Evolutionary conservation across 768 basidiomycete genomes (phyloP), one percentile per base, ranked within the genome.

Genomic region (Mycena galopus): DNA sequence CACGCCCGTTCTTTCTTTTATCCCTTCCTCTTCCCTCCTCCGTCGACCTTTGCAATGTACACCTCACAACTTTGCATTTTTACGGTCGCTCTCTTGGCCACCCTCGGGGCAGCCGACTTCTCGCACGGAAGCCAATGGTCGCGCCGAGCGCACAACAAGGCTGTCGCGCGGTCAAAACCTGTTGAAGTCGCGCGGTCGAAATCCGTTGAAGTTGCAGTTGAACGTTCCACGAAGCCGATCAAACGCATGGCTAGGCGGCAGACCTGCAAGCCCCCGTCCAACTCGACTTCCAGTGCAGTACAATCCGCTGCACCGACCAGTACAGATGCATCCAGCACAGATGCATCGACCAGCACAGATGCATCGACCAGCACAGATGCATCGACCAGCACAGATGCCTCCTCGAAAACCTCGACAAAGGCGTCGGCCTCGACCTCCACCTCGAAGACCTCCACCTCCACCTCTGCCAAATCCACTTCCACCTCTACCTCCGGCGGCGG

Each of bases 41-140:
- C 75, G 69, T 8, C 59, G 63, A 67, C 65, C 67, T 70, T 35
- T 78, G 21, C 12, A 25, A 72, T 83, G 82, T 76, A 78, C 73
- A 65, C 79, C 39, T 67, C 76, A 19, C 73, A 77, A 65, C 74
- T 77, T 65, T 65, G 80, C 75, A 29, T 79, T 72, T 62, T 80
- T 59, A 69, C 79, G 74, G 59, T 81, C 47, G 77, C 76, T 33
- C 67, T 79, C 60, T 65, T 80, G 55, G 71, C 68, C 29, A 65
- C 76, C 30, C 39, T 62, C 70, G 69, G 59, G 50, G 62, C 80
- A 73, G 58, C 73, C 72, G 42, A 77, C 75, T 67, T 72, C 32
- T n/a, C 62, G 6, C 72, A 64, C 51, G 68, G 74, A 25, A 29
- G 63, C 44, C 67, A 72, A 4, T 72, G 65, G 65, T 67, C 71